phyloP scores from a whole-genome alignment of 108 stramenopile species.

The Seminavis robusta region DNA sequence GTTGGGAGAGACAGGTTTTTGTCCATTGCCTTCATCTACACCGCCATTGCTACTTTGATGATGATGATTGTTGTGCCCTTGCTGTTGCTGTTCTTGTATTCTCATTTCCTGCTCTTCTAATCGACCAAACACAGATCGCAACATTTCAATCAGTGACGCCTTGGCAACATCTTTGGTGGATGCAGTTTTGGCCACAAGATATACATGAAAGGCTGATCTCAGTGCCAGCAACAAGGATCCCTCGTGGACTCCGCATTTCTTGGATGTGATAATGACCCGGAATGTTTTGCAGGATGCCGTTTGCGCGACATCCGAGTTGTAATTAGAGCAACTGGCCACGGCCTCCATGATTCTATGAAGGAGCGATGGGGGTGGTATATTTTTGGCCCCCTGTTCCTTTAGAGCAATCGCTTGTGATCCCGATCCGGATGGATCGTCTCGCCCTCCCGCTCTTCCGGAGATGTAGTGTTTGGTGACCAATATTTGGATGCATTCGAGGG shows the following conservation, averaged over 20 bases:
- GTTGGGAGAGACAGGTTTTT: neutral
- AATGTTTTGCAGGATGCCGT: constrained; percentile 45
- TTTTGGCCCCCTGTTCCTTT: neutral
- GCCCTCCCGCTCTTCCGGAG: constrained; percentile 70
- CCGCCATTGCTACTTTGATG: neutral
- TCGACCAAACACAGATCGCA: constrained; percentile 82
- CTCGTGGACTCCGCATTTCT: constrained; percentile 87
- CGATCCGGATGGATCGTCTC: constrained; percentile 25
- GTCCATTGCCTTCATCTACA: neutral
- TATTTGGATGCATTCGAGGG: constrained; percentile 56
- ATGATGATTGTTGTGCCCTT: neutral
- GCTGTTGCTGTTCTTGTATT: constrained; percentile 4
- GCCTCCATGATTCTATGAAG: constrained; percentile 37
- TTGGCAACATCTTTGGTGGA: constrained; percentile 79
- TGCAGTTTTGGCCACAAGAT: constrained; percentile 77
- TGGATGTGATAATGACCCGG: constrained; percentile 63
- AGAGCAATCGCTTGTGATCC: constrained; percentile 11
- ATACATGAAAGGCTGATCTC: constrained; percentile 91
- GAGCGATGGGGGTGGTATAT: constrained; percentile 16
- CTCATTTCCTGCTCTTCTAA: constrained; percentile 73
- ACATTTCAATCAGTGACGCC: constrained; percentile 88
- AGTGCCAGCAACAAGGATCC: constrained; percentile 90
- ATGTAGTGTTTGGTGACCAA: constrained; percentile 60
- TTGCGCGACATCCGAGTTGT: constrained; percentile 45
- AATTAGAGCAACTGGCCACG: constrained; percentile 31